phyloP scores from a whole-genome alignment of 768 basidiomycete species.

The Kwoniella dejecticola region DNA sequence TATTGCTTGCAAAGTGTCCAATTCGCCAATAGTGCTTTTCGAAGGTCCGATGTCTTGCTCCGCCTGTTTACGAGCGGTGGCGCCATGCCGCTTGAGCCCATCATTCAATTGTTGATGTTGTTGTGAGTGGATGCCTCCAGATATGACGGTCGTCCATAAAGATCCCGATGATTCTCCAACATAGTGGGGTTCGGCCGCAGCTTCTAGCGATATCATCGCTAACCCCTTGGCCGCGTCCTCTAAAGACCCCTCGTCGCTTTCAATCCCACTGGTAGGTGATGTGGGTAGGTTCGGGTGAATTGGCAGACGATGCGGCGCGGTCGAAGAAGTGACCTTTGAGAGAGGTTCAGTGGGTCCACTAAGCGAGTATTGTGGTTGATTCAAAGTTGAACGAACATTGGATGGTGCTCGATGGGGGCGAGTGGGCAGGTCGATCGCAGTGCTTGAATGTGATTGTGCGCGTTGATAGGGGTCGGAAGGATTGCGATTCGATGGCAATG shows the following conservation, averaged over 20 bases:
- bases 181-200: slow-evolving; percentile 36
- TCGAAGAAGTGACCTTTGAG: too few species aligned
- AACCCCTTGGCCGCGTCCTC: slow-evolving; percentile 29
- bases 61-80: too few species aligned
- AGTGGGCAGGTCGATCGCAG: not conserved
- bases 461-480: too few species aligned
- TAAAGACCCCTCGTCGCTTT: slow-evolving; percentile 15
- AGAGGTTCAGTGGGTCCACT: too few species aligned
- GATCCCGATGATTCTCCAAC: slow-evolving; percentile 30
- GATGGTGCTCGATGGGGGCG: not conserved
- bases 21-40: not conserved
- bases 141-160: slow-evolving; percentile 20
- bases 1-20: slow-evolving; percentile 2
- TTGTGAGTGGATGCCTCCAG: slow-evolving; percentile 5
- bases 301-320: not conserved
- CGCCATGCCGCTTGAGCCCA: not conserved
- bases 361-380: too few species aligned
- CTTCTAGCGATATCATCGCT: slow-evolving; percentile 34
- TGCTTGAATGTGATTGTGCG: too few species aligned
- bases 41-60: too few species aligned
- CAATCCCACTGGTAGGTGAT: not conserved
- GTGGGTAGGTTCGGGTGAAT: not conserved
- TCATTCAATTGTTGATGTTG: not conserved
- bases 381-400: not conserved
- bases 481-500: too few species aligned